phyloP scores from a whole-genome alignment of 2,329 filamentous ascomycete genomes.

The Onygenales sp. region DNA sequence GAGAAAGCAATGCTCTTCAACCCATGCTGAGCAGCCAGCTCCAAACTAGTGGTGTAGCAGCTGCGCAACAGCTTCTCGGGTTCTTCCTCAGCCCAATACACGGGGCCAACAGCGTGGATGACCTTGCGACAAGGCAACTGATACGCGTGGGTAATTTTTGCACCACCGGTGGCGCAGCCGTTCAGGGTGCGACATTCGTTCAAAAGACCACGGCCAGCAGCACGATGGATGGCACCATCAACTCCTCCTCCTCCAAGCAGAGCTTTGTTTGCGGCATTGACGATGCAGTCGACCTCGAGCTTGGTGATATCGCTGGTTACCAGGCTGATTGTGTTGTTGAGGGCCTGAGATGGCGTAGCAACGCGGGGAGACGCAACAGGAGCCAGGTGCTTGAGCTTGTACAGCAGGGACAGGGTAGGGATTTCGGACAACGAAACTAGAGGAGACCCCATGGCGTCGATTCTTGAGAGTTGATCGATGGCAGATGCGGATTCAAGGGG shows the following conservation, averaged over 20 bases:
- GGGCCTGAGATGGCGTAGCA: conserved; percentile 37
- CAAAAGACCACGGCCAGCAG: conserved; percentile 61
- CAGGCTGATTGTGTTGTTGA: conserved; percentile 65
- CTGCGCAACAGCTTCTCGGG: conserved; percentile 37
- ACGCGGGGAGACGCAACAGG: conserved; percentile 16
- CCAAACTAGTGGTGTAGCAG: conserved; percentile 64
- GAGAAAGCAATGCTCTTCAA: conserved; percentile 71
- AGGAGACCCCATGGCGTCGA: conserved; percentile 2
- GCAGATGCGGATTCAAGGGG: no score
- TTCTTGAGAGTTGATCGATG: neutral
- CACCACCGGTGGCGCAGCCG: conserved; percentile 67
- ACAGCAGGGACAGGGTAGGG: conserved; percentile 48
- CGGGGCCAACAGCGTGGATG: conserved; percentile 84
- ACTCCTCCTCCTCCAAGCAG: conserved; percentile 87
- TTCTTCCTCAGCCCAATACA: conserved; percentile 47
- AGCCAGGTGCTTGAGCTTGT: conserved; percentile 46
- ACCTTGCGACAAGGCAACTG: conserved; percentile 65
- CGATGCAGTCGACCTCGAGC: conserved; percentile 69
- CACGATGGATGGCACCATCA: conserved; percentile 75
- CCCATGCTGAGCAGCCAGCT: conserved; percentile 58
- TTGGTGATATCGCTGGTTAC: conserved; percentile 73
- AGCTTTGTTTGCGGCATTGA: conserved; percentile 79
- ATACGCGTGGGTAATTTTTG: conserved; percentile 76
- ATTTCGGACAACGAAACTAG: conserved; percentile 21
- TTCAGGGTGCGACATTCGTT: conserved; percentile 61